Conservation (phyloP, 2,329 filamentous ascomycete genomes). For the Podosphaera fusca region DNA sequence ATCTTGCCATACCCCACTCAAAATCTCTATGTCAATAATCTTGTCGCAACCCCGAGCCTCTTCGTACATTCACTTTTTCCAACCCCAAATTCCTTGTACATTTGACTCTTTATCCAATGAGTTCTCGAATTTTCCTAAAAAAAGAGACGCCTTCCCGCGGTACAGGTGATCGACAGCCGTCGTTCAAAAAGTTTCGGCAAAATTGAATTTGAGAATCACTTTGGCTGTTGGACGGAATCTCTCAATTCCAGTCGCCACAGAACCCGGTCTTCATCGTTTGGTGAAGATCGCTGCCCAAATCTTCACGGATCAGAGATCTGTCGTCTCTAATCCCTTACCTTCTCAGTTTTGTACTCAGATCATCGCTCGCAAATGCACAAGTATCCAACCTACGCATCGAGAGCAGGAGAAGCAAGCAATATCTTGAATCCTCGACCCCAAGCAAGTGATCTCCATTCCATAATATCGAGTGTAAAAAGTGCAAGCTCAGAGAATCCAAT, state of each 20-base stretch:
- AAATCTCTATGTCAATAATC: not conserved
- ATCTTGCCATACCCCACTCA: too few relatives aligned
- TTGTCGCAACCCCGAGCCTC: not conserved
- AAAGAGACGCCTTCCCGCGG: conserved; percentile 16
- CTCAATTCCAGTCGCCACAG: not conserved
- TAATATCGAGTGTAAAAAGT: conserved; percentile 36
- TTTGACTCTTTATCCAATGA: conserved; percentile 8
- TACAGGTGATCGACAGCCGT: conserved; percentile 20
- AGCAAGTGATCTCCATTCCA: conserved; percentile 35
- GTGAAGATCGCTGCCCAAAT: conserved; percentile 23
- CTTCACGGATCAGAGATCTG: conserved; percentile 47
- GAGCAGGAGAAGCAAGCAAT: conserved; percentile 18
- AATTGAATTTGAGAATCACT: not conserved
- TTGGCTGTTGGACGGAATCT: not conserved
- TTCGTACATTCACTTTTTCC: not conserved
- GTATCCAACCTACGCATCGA: conserved; percentile 31
- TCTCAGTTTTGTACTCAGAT: conserved; percentile 45
- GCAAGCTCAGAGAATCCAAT: conserved; percentile 35
- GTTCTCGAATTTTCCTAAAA: conserved; percentile 17
- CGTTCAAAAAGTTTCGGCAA: conserved; percentile 6
- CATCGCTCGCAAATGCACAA: conserved; percentile 22
- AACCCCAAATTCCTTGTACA: not conserved
- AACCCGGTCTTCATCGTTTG: not conserved
- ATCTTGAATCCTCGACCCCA: conserved; percentile 23
- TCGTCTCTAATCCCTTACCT: conserved; percentile 41